A percentile compares a stretch with the other conserved stretches of the same genome.
These are phyloP conservation scores for Circinella minor DNA, from an alignment of 371 early-diverging fungal genomes.

Conservation along the genomic window DNA sequence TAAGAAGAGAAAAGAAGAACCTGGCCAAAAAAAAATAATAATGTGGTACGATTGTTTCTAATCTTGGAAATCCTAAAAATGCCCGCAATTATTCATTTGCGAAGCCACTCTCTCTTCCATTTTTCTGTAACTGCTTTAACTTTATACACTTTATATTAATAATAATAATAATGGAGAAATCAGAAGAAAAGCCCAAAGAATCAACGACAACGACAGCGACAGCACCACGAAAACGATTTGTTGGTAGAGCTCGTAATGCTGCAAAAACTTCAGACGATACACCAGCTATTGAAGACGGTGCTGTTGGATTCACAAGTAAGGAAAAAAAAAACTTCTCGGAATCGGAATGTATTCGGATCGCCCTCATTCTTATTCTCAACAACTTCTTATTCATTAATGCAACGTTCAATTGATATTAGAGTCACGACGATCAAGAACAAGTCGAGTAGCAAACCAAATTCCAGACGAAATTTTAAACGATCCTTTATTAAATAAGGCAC, in stretches of 20 bases:
- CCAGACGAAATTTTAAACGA: conserved; percentile 88
- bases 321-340: neutral
- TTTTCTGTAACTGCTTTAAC: neutral
- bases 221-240: conserved; percentile 54
- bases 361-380: too few species aligned
- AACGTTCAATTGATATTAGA: neutral
- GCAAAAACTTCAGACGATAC: conserved; percentile 22
- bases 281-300: conserved; percentile 61
- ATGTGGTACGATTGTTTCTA: neutral
- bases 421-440: conserved; percentile 28
- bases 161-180: neutral
- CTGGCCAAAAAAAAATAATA: neutral
- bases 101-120: neutral
- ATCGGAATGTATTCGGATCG: too few species aligned
- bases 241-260: conserved; percentile 59
- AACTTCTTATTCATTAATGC: neutral
- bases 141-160: neutral
- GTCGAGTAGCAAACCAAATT: conserved; percentile 75
- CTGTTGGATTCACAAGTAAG: conserved; percentile 55
- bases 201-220: conserved; percentile 39
- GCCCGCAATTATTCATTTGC: neutral
- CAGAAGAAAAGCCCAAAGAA: conserved; percentile 22
- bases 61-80: too few species aligned
- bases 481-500: conserved; percentile 77
- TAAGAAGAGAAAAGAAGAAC: neutral